These are phyloP conservation scores for Hordeum vulgare DNA, from an alignment of 176 grass and related monocot genomes.

Conservation along the genomic window DNA sequence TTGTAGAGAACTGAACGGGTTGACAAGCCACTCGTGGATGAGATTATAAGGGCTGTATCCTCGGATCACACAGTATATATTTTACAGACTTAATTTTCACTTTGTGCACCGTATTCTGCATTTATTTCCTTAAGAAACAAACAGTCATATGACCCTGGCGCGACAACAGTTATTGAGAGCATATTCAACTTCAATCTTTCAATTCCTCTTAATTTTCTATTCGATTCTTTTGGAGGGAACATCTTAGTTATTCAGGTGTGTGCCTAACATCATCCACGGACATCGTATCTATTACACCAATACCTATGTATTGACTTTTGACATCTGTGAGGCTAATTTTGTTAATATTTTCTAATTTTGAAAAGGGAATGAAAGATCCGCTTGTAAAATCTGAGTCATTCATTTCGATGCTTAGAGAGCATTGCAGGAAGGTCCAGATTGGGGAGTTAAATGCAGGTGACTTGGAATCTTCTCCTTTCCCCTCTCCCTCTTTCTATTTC, in stretches of 20 bases:
- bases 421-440: conserved; percentile 57
- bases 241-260: conserved; percentile 76
- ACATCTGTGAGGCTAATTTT: conserved; percentile 15
- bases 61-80: conserved; percentile 20
- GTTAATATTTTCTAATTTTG: not conserved
- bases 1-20: conserved; percentile 72
- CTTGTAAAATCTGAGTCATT: conserved; percentile 62
- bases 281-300: conserved; percentile 13
- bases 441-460: conserved; percentile 83
- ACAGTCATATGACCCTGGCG: conserved; percentile 98
- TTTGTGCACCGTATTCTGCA: not conserved
- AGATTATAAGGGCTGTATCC: conserved; percentile 95
- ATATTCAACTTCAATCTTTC: conserved; percentile 81
- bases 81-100: conserved; percentile 12
- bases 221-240: conserved; percentile 81
- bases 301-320: conserved; percentile 18
- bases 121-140: conserved; percentile 56
- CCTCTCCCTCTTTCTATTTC: not conserved
- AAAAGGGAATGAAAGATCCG: conserved; percentile 82
- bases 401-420: conserved; percentile 64
- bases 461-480: not conserved
- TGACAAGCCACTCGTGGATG: conserved; percentile 55
- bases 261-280: not conserved
- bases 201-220: conserved; percentile 85
- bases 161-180: conserved; percentile 58